A percentile compares a stretch with the other conserved stretches of the same genome.
phyloP scores from a whole-genome alignment of 73 alveolate species.

The Tetrahymena elliotti region DNA sequence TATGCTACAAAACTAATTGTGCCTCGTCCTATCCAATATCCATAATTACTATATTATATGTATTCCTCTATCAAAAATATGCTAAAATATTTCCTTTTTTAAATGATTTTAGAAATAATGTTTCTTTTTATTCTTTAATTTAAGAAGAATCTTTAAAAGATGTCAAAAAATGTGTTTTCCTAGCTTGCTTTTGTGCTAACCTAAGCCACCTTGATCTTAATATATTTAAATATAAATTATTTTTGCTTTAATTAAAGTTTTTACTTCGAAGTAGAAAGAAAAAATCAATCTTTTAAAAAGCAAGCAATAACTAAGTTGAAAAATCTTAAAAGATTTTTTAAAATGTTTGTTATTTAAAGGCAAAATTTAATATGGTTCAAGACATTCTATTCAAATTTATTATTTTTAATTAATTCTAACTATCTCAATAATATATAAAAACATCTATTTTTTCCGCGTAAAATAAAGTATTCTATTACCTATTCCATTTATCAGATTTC shows the following conservation, averaged over 20 bases:
- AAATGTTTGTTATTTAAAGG: no score
- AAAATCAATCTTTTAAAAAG: not conserved
- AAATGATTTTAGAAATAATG: not conserved
- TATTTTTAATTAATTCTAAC: not conserved
- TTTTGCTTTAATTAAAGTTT: no score
- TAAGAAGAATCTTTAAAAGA: no score
- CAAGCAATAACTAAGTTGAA: not conserved
- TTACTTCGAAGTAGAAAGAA: not conserved
- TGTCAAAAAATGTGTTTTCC: not conserved
- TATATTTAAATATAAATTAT: no score
- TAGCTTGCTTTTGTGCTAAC: not conserved
- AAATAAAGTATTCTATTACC: not conserved
- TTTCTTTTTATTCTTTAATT: no score
- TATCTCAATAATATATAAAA: not conserved
- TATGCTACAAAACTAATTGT: not conserved
- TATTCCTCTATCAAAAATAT: not conserved
- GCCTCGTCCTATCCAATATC: constrained; percentile 1
- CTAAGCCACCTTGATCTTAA: not conserved
- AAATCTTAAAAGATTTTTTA: no score
- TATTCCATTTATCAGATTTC: not conserved
- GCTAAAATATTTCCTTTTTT: not conserved
- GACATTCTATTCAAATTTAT: not conserved
- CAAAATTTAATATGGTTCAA: not conserved
- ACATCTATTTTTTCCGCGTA: not conserved
- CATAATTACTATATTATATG: not conserved